Evolutionary conservation across 2,329 filamentous ascomycete species (phyloP).

Genomic region (Aureobasidium zeae): DNA sequence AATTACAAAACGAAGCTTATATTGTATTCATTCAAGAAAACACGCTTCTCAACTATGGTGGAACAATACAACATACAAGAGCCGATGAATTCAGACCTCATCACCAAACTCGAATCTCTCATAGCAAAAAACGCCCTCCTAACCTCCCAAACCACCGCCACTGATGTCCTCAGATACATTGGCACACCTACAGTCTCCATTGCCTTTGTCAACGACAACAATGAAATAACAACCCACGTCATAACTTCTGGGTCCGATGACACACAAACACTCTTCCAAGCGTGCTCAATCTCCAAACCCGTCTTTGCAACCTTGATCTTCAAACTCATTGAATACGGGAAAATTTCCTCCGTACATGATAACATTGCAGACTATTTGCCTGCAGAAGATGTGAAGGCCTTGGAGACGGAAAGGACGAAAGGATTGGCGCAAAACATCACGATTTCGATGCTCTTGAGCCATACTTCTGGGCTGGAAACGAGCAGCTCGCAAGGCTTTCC

Average conservation of each 20-base stretch:
- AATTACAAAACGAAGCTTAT: neutral
- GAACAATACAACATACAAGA: too few relatives aligned
- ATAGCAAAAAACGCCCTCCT: neutral
- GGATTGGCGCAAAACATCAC: slow-evolving; percentile 21
- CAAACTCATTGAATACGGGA: slow-evolving; percentile 21
- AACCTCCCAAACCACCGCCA: neutral
- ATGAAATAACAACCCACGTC: neutral
- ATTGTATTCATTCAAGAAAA: too few relatives aligned
- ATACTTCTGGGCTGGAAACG: slow-evolving; percentile 22
- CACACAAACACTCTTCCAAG: slow-evolving; percentile 22
- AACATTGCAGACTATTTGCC: slow-evolving; percentile 19
- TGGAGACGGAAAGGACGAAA: slow-evolving; percentile 17
- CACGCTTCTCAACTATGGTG: too few relatives aligned
- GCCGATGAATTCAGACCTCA: neutral
- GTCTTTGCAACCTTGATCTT: slow-evolving; percentile 21
- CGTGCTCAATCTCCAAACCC: slow-evolving; percentile 24
- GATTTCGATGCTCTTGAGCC: slow-evolving; percentile 21
- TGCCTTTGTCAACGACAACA: neutral
- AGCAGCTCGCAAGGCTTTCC: slow-evolving; percentile 20
- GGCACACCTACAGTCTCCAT: neutral
- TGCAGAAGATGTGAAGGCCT: slow-evolving; percentile 9
- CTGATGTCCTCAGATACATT: neutral
- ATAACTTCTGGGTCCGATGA: slow-evolving; percentile 16
- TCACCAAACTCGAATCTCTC: neutral
- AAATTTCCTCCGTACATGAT: slow-evolving; percentile 19